phyloP scores from a whole-genome alignment of 352 stramenopile genomes.

The Phytophthora nicotianae region DNA sequence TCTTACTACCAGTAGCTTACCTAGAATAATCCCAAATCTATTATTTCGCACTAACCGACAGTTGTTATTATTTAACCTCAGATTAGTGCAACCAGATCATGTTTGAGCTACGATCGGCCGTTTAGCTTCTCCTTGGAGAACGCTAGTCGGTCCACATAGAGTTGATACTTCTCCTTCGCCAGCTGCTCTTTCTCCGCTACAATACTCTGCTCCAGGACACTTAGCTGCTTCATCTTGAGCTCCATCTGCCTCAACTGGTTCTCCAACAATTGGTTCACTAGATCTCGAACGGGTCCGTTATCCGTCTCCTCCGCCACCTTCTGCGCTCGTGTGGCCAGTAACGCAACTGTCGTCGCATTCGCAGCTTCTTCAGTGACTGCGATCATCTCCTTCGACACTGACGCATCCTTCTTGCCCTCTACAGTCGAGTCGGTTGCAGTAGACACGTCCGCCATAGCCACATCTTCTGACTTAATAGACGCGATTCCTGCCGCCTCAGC shows the following conservation, averaged over 20 bases:
- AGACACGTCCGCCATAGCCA: conserved; percentile 45
- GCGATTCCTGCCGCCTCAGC: conserved; percentile 47
- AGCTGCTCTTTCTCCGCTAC: conserved; percentile 65
- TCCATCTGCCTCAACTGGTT: conserved; percentile 81
- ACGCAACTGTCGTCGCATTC: conserved; percentile 59
- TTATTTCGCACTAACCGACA: not conserved
- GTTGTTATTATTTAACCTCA: too few species aligned
- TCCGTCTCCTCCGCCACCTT: conserved; percentile 50
- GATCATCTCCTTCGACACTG: conserved; percentile 56
- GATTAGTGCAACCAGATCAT: too few species aligned
- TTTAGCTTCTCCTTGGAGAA: conserved; percentile 63
- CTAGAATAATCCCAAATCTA: conserved; percentile 9
- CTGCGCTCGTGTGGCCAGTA: conserved; percentile 62
- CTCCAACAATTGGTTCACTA: conserved; percentile 65
- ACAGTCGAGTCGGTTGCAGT: conserved; percentile 10
- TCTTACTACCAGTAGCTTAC: conserved; percentile 1
- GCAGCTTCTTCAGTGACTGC: conserved; percentile 70
- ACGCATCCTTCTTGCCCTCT: conserved; percentile 1
- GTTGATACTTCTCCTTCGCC: conserved; percentile 62
- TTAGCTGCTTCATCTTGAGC: conserved; percentile 77
- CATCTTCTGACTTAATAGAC: conserved; percentile 52
- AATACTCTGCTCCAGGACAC: conserved; percentile 60
- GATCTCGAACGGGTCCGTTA: conserved; percentile 46
- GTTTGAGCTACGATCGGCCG: conserved; percentile 15
- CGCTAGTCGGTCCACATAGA: conserved; percentile 76